Percentiles rank a stretch among this genome's conserved stretches.
These are phyloP conservation scores for Pseudogymnoascus sp. DNA, from an alignment of 2,329 filamentous ascomycete species.

Conservation along the genomic window DNA sequence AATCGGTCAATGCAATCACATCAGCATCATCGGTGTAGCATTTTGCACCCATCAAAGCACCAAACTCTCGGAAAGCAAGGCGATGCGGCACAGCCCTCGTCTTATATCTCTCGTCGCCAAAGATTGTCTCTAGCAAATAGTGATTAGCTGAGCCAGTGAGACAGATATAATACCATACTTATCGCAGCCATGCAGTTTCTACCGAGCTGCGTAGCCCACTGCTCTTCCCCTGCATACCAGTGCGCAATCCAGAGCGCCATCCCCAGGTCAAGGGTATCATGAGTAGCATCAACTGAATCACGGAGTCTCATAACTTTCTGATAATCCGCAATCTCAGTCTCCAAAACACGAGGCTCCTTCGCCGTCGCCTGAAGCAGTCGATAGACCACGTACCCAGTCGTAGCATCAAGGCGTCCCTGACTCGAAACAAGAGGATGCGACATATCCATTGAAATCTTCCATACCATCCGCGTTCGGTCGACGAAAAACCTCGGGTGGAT, in stretches of 20 bases:
- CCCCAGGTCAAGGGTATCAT: slow-evolving; percentile 47
- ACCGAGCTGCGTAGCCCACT: slow-evolving; percentile 37
- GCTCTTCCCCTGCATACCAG: slow-evolving; percentile 38
- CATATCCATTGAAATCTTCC: slow-evolving; percentile 48
- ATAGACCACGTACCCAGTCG: slow-evolving; percentile 46
- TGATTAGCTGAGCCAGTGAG: slow-evolving; percentile 11
- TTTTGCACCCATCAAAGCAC: slow-evolving; percentile 8
- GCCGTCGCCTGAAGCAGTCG: slow-evolving; percentile 39
- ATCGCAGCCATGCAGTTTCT: neutral
- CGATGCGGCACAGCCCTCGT: neutral
- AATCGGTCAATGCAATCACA: neutral
- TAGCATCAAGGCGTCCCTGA: slow-evolving; percentile 48
- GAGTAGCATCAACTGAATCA: slow-evolving; percentile 36
- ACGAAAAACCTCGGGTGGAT: slow-evolving; percentile 45
- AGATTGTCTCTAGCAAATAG: neutral
- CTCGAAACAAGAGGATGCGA: slow-evolving; percentile 37
- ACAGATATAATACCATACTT: neutral
- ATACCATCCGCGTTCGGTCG: slow-evolving; percentile 36
- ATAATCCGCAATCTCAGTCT: slow-evolving; percentile 46
- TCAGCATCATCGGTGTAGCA: neutral
- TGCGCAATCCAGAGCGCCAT: slow-evolving; percentile 52
- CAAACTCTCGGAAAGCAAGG: slow-evolving; percentile 10
- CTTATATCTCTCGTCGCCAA: neutral
- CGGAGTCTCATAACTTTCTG: slow-evolving; percentile 38
- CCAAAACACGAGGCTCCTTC: slow-evolving; percentile 30